Evolutionary conservation across 202 grass and related monocot species (phyloP).

Genomic region (Carex sylvatica): DNA sequence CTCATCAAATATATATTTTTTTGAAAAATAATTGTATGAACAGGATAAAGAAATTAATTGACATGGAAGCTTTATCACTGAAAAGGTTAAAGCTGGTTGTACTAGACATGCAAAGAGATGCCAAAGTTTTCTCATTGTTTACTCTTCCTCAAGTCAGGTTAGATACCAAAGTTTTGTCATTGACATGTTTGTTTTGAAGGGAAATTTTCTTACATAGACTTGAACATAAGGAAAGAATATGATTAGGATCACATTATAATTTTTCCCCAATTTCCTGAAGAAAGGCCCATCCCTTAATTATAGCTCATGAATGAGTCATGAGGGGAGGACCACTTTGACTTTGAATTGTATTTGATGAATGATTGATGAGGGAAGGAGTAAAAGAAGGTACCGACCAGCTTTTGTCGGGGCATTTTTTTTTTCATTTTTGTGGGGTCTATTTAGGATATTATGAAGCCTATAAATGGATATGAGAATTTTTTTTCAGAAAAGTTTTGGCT

Average conservation of each 20-base stretch:
- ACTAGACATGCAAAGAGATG: conserved; percentile 82
- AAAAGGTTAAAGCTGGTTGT: conserved; percentile 69
- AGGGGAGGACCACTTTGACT: background rate
- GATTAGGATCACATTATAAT: background rate
- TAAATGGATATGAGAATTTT: background rate
- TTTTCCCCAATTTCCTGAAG: background rate
- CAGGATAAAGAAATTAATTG: conserved; percentile 94
- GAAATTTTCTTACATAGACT: background rate
- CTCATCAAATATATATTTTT: background rate
- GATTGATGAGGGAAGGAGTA: background rate
- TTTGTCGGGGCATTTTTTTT: background rate
- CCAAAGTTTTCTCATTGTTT: conserved; percentile 84
- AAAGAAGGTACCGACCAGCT: background rate
- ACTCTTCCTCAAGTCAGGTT: conserved; percentile 96
- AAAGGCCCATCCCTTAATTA: background rate
- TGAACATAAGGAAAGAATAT: background rate
- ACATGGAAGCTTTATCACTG: conserved; percentile 77
- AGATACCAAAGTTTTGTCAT: background rate
- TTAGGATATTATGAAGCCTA: background rate
- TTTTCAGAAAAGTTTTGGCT: background rate
- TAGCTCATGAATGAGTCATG: background rate
- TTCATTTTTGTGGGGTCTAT: background rate
- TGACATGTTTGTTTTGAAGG: background rate
- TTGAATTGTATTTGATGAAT: background rate
- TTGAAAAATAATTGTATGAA: conserved; percentile 19